Base-by-base conservation (phyloP, 2,329 filamentous ascomycete genomes). In the Xylariaceae sp. region DNA sequence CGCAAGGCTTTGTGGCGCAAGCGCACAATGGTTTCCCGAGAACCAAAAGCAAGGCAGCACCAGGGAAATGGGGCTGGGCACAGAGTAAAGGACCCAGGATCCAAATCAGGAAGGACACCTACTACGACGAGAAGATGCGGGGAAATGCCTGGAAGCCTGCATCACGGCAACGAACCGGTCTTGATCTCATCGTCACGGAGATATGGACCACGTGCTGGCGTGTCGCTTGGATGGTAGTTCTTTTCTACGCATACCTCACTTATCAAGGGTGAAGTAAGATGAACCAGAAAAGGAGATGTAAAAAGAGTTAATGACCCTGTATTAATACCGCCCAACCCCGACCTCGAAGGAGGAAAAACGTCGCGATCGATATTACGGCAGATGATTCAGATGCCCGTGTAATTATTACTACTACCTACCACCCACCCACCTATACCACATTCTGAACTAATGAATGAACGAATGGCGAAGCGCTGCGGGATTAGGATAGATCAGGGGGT, bases 241-340 rank as follows among this genome's bases (percentile, higher is more conserved):
- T 74, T 13, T 84, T 84, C 68, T 94, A 88, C 76, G 75, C 76
- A 29, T 88, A 84, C 72, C 71, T 92, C 62, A 76, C 85, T 53
- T 83, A 80, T 72, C 77, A 77, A 64, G 85, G 85, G 59, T 89
- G 66, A 70, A 12, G 40, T 10, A 15, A 12, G 16, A 10, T 9
- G 16, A 40, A 21, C 1, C 21, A n/a, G 15, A 22, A 13, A 26
- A 13, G 29, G 16, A 21, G 29, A 26, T 6, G 16, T 6, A 22
- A 47, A 19, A 19, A 19, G 21, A 16, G 12, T 10, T 30, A 40
- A 40, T 21, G 16, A 13, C 37, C 5, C 36, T 37, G 36, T 16
- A 37, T 18, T 37, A 37, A 37, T 26, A 26, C 26, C 26, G 5
- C 26, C 26, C 26, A 8, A 26, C 26, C 4, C 4, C 26, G 26